Evolutionary conservation across 306 rosid species (phyloP).

Genomic region (Cucurbita moschata): DNA sequence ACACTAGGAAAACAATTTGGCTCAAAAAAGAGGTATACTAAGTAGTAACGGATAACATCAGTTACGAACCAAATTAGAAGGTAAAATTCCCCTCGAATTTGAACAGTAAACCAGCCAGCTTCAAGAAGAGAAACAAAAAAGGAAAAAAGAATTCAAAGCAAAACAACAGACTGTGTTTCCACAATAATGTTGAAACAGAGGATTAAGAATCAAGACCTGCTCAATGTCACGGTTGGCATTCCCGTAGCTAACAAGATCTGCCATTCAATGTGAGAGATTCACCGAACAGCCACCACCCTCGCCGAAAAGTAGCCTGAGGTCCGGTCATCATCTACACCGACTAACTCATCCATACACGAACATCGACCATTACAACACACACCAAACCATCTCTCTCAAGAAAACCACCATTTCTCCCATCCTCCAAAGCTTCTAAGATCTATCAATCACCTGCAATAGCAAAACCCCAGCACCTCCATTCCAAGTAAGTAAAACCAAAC

Average conservation of each 20-base stretch:
- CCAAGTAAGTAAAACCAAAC: not conserved
- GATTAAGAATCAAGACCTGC: conserved; percentile 30
- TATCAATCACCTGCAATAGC: conserved; percentile 9
- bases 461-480: conserved; percentile 24
- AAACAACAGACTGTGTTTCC: not conserved
- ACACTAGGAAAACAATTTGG: not conserved
- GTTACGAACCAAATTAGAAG: not conserved
- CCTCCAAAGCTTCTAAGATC: conserved; percentile 30
- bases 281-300: conserved; percentile 80
- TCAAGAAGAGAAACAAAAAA: not conserved
- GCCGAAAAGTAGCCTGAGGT: conserved; percentile 63
- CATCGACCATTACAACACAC: conserved; percentile 40
- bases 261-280: conserved; percentile 87
- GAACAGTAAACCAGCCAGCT: not conserved
- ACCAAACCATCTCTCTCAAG: conserved; percentile 8
- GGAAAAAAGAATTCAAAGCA: not conserved
- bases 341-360: conserved; percentile 44
- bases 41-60: not conserved
- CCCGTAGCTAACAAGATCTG: conserved; percentile 93
- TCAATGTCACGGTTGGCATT: conserved; percentile 85
- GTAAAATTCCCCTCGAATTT: not conserved
- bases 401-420: conserved; percentile 9
- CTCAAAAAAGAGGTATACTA: not conserved
- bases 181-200: not conserved
- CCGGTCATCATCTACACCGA: conserved; percentile 73